Evolutionary conservation across 169 alveolate species (phyloP).

Genomic region (Amoebophrya sp.): DNA sequence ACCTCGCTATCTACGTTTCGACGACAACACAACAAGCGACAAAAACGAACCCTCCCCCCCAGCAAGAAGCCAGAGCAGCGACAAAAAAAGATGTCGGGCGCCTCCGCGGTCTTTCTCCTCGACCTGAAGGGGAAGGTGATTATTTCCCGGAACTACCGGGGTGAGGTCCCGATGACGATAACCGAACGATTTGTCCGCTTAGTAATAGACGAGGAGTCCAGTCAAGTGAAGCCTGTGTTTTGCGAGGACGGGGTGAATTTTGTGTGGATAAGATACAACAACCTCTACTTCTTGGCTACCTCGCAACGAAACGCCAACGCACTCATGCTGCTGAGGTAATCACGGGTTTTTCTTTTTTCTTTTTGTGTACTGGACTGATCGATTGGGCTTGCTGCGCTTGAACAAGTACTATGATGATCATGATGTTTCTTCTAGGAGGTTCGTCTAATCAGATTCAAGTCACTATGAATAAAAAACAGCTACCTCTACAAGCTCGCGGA

Average conservation of each 20-base stretch:
- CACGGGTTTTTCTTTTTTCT: not conserved
- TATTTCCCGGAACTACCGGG: constrained; percentile 74
- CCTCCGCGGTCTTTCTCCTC: not conserved
- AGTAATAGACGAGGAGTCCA: not conserved
- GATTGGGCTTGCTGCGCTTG: not conserved
- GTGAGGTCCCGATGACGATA: constrained; percentile 74
- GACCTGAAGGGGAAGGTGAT: constrained; percentile 22
- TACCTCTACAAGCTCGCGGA: constrained; percentile 72
- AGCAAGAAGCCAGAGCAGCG: too few relatives aligned
- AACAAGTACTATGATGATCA: constrained; percentile 37
- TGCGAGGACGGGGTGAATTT: constrained; percentile 81
- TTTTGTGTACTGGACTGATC: not conserved
- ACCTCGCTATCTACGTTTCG: too few relatives aligned
- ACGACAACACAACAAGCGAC: too few relatives aligned
- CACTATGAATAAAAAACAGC: constrained; percentile 26
- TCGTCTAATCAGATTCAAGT: constrained; percentile 27
- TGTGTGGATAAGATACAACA: constrained; percentile 93
- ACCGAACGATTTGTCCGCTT: constrained; percentile 41
- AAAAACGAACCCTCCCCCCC: too few relatives aligned
- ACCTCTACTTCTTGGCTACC: constrained; percentile 76
- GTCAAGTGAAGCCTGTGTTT: constrained; percentile 39
- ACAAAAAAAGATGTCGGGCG: not conserved
- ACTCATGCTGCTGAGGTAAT: constrained; percentile 57
- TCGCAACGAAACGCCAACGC: constrained; percentile 69
- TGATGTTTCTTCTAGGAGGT: constrained; percentile 38